Conservation (phyloP, 257 asterid species). For the Ballota nigra region DNA sequence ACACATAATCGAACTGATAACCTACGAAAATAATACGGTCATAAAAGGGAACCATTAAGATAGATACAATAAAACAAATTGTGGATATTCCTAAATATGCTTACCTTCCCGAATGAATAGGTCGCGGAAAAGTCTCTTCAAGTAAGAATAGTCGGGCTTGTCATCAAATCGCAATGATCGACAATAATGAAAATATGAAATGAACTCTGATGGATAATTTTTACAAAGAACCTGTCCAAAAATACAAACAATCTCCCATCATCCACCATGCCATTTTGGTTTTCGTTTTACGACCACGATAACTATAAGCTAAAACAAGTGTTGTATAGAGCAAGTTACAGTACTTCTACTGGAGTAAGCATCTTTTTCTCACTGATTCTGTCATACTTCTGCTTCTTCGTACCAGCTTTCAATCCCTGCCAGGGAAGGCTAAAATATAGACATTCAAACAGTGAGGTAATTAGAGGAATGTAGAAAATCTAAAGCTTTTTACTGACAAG, state of each 20-base stretch:
- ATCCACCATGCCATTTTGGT: constrained; percentile 4
- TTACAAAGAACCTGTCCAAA: constrained; percentile 77
- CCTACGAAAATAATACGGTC: constrained; percentile 40
- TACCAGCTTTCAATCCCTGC: constrained; percentile 97
- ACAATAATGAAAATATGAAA: constrained; percentile 85
- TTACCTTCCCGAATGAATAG: constrained; percentile 91
- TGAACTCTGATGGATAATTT: constrained; percentile 85
- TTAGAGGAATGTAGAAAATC: neutral
- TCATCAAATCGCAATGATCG: constrained; percentile 90
- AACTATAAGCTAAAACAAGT: neutral
- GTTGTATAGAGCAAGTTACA: constrained; percentile 16
- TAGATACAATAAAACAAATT: neutral
- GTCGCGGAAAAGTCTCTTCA: constrained; percentile 93
- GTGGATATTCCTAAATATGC: neutral
- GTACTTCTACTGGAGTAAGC: constrained; percentile 92
- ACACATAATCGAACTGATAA: constrained; percentile 88
- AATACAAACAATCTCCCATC: neutral
- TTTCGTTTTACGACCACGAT: constrained; percentile 1
- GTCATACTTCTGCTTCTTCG: constrained; percentile 96
- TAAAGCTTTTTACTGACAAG: neutral
- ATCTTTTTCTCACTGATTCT: constrained; percentile 96
- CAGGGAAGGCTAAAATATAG: constrained; percentile 72
- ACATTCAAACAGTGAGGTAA: constrained; percentile 5
- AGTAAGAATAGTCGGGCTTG: constrained; percentile 95
- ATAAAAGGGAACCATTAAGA: neutral